These are phyloP conservation scores for Gentiana macrophylla DNA, from an alignment of 257 asterid species.

Conservation along the genomic window DNA sequence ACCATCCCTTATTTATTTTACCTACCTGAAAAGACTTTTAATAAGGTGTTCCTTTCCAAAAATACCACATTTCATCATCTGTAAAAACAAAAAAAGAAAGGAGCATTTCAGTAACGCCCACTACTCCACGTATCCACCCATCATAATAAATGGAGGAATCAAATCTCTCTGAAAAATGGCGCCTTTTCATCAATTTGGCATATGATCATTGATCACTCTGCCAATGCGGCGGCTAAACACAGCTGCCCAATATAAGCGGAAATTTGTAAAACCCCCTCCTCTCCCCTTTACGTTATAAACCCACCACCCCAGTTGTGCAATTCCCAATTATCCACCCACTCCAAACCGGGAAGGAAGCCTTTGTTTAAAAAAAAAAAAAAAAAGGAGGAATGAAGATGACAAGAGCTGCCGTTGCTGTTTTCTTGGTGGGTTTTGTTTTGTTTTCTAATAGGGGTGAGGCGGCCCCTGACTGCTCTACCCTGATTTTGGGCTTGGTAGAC, in stretches of 20 bases:
- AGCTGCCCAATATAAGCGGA: background rate
- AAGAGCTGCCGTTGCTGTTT: background rate
- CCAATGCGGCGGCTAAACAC: too few relatives aligned
- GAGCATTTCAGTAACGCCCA: too few relatives aligned
- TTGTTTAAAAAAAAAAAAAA: background rate
- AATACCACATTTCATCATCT: too few relatives aligned
- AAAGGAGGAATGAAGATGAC: background rate
- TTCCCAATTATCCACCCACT: background rate
- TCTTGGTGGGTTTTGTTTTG: background rate
- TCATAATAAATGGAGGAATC: too few relatives aligned
- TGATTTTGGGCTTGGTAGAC: conserved; percentile 61
- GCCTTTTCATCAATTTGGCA: too few relatives aligned
- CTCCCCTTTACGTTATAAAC: background rate
- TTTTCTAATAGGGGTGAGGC: conserved; percentile 7
- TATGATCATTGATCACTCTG: background rate
- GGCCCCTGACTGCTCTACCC: conserved; percentile 54
- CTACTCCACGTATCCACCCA: too few relatives aligned
- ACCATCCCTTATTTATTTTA: too few relatives aligned
- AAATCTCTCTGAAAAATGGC: too few relatives aligned
- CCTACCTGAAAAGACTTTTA: too few relatives aligned
- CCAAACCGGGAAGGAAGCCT: background rate
- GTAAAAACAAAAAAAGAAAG: too few relatives aligned
- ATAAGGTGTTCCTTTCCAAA: too few relatives aligned
- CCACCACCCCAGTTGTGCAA: background rate
- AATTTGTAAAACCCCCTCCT: background rate